Conservation (phyloP, 441 rosid species). For the Euphorbia celastroides region DNA sequence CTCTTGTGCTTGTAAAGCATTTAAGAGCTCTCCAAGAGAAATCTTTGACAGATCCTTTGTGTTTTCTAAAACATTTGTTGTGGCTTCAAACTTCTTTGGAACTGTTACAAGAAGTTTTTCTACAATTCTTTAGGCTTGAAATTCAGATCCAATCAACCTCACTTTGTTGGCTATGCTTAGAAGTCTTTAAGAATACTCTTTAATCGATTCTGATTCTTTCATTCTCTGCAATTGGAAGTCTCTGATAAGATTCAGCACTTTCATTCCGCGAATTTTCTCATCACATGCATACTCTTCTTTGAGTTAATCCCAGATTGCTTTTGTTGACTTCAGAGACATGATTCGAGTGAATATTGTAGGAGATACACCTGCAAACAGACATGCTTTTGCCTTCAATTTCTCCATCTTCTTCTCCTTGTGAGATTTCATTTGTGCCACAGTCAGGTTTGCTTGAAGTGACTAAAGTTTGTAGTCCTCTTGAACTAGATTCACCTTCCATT, state of each 20-base stretch:
- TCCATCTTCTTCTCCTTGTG: not conserved
- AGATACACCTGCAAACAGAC: not conserved
- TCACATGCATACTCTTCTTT: not conserved
- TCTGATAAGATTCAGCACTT: not conserved
- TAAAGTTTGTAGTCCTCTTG: not conserved
- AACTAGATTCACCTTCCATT: not conserved
- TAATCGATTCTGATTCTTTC: not conserved
- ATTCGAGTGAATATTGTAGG: not conserved
- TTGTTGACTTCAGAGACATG: not conserved
- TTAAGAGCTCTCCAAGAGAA: no score
- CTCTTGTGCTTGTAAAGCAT: no score
- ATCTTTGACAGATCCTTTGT: no score
- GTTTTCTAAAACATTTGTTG: no score
- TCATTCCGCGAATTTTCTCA: not conserved
- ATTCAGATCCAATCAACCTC: not conserved
- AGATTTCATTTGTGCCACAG: not conserved
- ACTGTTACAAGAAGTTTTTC: no score
- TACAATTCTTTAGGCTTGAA: not conserved
- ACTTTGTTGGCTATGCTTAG: not conserved
- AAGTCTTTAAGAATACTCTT: not conserved
- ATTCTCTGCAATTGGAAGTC: not conserved
- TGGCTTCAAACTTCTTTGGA: no score
- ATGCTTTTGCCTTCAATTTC: slow-evolving; percentile 4
- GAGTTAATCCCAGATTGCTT: not conserved
- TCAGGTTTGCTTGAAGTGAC: not conserved